Conservation (phyloP, 2,329 filamentous ascomycete genomes). For the Phoma sp. region DNA sequence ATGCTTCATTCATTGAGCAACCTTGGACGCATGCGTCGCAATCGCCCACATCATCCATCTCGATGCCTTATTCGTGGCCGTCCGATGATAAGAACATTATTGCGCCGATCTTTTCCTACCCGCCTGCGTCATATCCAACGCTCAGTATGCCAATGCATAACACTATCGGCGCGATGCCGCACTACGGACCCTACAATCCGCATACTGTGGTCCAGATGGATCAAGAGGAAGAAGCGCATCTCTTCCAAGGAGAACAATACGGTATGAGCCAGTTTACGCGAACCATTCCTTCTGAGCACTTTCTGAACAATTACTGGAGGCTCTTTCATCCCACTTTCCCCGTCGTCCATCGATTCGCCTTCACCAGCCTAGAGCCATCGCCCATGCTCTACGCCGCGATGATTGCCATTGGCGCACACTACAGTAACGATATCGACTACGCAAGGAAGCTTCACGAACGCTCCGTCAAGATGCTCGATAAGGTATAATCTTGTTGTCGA, state of each 20-base stretch:
- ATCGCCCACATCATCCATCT: slow-evolving; percentile 46
- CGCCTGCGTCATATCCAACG: slow-evolving; percentile 36
- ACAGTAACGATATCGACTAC: slow-evolving; percentile 46
- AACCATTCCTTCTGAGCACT: slow-evolving; percentile 47
- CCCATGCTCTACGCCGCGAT: slow-evolving; percentile 56
- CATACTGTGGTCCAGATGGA: slow-evolving; percentile 47
- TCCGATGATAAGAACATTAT: slow-evolving; percentile 38
- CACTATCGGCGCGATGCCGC: slow-evolving; percentile 31
- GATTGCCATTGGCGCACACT: slow-evolving; percentile 54
- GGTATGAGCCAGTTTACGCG: slow-evolving; percentile 47
- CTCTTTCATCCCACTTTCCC: slow-evolving; percentile 55
- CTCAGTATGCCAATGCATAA: slow-evolving; percentile 29
- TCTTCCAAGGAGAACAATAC: slow-evolving; percentile 48
- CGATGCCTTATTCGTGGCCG: slow-evolving; percentile 43
- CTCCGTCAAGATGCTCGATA: slow-evolving; percentile 51
- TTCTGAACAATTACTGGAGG: slow-evolving; percentile 56
- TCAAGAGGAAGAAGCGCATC: slow-evolving; percentile 43
- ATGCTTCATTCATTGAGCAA: slow-evolving; percentile 45
- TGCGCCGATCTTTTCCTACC: slow-evolving; percentile 34
- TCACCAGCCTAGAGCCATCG: slow-evolving; percentile 44
- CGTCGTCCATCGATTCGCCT: slow-evolving; percentile 53
- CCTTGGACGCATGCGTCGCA: slow-evolving; percentile 40
- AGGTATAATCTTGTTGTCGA: slow-evolving; percentile 27
- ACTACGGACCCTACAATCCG: slow-evolving; percentile 37
- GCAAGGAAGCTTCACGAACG: slow-evolving; percentile 51